These are phyloP conservation scores for Hordeum pubiflorum DNA, from an alignment of 202 grass and related monocot genomes.

Conservation along the genomic window DNA sequence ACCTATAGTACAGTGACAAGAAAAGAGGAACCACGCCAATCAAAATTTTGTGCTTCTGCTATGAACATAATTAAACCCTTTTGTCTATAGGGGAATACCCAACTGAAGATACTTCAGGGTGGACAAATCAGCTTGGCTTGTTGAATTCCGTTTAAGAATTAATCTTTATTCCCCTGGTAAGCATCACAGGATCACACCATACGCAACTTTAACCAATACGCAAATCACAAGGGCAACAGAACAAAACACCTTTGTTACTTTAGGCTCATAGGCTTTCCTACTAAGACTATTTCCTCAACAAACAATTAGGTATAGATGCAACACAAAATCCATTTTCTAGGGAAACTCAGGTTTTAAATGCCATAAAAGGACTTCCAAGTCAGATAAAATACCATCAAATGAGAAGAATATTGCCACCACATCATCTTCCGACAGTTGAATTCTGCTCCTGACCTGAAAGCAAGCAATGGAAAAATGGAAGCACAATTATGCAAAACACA, in stretches of 20 bases:
- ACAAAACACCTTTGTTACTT: background rate
- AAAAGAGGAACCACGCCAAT: background rate
- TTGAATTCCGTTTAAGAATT: background rate
- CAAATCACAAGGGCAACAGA: background rate
- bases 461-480: background rate
- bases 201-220: background rate
- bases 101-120: background rate
- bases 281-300: background rate
- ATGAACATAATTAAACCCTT: background rate
- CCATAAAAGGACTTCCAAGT: background rate
- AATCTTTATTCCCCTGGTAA: background rate
- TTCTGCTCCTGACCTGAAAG: constrained; percentile 63
- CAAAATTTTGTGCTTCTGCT: background rate
- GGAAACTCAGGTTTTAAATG: background rate
- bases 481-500: constrained; percentile 13
- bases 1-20: background rate
- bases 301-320: background rate
- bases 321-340: background rate
- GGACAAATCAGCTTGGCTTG: background rate
- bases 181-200: background rate
- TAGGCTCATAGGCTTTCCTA: background rate
- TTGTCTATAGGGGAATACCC: background rate
- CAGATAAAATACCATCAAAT: constrained; percentile 61
- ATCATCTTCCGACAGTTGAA: constrained; percentile 89
- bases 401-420: constrained; percentile 82